phyloP scores from a whole-genome alignment of 352 stramenopile species.

The Pilasporangium apinafurcum region DNA sequence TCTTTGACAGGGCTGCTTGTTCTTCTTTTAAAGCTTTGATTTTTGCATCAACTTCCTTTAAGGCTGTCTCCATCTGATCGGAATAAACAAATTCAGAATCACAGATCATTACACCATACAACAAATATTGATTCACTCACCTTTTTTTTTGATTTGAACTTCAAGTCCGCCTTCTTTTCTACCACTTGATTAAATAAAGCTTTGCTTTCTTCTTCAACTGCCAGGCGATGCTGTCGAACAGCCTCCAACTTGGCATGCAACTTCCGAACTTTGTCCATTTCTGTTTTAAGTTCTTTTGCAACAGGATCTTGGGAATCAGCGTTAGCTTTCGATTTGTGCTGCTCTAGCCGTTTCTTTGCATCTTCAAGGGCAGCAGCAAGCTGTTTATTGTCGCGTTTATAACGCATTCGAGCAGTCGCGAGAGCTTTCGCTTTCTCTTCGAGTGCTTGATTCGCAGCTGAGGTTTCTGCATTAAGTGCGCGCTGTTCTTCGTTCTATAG shows the following conservation, averaged over 20 bases:
- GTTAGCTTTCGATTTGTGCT: conserved; percentile 75
- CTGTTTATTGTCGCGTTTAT: conserved; percentile 86
- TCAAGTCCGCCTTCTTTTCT: conserved; percentile 85
- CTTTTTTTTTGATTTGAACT: conserved; percentile 88
- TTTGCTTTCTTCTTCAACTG: conserved; percentile 86
- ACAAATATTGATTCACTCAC: conserved; percentile 8
- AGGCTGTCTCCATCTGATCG: conserved; percentile 67
- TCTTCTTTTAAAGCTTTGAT: conserved; percentile 78
- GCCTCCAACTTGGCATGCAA: conserved; percentile 81
- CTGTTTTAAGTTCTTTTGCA: conserved; percentile 73
- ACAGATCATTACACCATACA: conserved; percentile 1
- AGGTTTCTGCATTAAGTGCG: conserved; percentile 77
- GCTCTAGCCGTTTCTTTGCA: conserved; percentile 74
- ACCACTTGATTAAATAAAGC: conserved; percentile 86
- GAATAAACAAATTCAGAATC: no score
- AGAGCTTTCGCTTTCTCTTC: conserved; percentile 86
- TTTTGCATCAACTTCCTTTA: conserved; percentile 80
- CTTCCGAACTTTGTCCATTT: conserved; percentile 83
- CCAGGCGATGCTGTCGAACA: conserved; percentile 79
- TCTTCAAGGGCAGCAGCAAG: conserved; percentile 69
- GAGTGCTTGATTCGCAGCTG: conserved; percentile 74
- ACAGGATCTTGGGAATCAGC: conserved; percentile 69
- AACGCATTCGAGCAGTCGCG: conserved; percentile 81
- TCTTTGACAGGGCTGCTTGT: conserved; percentile 72
- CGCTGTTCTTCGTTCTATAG: conserved; percentile 85